Percentiles rank a stretch among this genome's conserved stretches.
phyloP scores from a whole-genome alignment of 164 flowering plant species.

The Dillenia suffruticosa region DNA sequence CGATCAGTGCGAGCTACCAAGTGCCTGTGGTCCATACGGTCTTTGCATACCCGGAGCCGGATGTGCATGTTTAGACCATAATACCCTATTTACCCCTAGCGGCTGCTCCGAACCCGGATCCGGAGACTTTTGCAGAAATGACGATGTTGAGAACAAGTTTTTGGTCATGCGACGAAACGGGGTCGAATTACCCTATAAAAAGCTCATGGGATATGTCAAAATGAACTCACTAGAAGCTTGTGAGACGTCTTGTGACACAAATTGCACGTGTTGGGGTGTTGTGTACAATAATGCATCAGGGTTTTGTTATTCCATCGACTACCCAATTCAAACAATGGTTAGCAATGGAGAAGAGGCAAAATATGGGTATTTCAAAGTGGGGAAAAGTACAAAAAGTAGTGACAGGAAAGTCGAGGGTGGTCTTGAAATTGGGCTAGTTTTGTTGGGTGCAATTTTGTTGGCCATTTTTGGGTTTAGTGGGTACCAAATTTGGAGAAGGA shows the following conservation, averaged over 20 bases:
- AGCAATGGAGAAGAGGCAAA: slow-evolving; percentile 50
- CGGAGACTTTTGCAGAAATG: slow-evolving; percentile 46
- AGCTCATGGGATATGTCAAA: slow-evolving; percentile 48
- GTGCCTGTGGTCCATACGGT: slow-evolving; percentile 72
- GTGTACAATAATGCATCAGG: slow-evolving; percentile 72
- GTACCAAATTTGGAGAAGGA: slow-evolving; percentile 32
- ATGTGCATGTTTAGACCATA: slow-evolving; percentile 67
- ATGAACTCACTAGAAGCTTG: slow-evolving; percentile 47
- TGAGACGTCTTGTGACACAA: slow-evolving; percentile 50
- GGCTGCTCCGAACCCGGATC: slow-evolving; percentile 24
- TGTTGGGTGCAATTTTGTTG: slow-evolving; percentile 29
- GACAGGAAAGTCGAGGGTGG: slow-evolving; percentile 18
- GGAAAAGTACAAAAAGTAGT: slow-evolving; percentile 9
- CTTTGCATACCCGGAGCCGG: slow-evolving; percentile 59
- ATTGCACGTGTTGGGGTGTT: slow-evolving; percentile 88
- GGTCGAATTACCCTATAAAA: slow-evolving; percentile 77
- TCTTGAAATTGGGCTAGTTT: slow-evolving; percentile 27
- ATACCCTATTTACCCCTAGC: slow-evolving; percentile 31
- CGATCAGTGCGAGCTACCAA: slow-evolving; percentile 66
- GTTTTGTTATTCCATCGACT: slow-evolving; percentile 67
- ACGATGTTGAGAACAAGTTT: slow-evolving; percentile 10
- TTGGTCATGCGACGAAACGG: slow-evolving; percentile 44
- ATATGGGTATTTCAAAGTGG: slow-evolving; percentile 64
- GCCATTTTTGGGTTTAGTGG: slow-evolving; percentile 25
- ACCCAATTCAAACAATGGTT: slow-evolving; percentile 64